phyloP scores from a whole-genome alignment of 2,329 filamentous ascomycete species.

The Coniella vitis region DNA sequence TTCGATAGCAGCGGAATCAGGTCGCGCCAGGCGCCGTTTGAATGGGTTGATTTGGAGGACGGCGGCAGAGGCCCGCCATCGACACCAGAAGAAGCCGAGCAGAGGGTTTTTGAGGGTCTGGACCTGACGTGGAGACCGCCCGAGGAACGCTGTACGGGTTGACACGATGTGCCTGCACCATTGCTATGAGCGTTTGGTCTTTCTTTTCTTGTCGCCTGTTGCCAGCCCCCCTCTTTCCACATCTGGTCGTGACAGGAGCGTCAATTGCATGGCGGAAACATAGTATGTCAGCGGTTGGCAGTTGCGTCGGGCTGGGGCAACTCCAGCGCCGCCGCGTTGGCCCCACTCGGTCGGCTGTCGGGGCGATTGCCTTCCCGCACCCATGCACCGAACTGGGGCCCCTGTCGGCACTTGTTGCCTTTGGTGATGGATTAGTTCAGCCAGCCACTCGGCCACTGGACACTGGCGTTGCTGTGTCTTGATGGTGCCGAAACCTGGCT shows the following conservation, averaged over 20 bases:
- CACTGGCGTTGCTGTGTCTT: too few relatives aligned
- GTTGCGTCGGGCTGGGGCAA: neutral
- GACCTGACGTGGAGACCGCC: conserved; percentile 62
- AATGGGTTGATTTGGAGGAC: conserved; percentile 68
- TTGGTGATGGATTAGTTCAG: too few relatives aligned
- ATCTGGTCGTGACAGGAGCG: too few relatives aligned
- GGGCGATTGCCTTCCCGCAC: neutral
- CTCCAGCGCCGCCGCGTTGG: neutral
- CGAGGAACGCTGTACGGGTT: conserved; percentile 61
- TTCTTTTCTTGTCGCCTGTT: too few relatives aligned
- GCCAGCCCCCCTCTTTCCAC: too few relatives aligned
- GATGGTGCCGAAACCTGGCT: too few relatives aligned
- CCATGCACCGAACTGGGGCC: neutral
- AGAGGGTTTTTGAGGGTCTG: conserved; percentile 70
- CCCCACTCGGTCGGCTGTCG: neutral
- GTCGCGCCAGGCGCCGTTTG: conserved; percentile 38
- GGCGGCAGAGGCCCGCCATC: conserved; percentile 42
- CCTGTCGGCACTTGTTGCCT: too few relatives aligned
- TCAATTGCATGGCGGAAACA: too few relatives aligned
- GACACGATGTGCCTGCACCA: conserved; percentile 17
- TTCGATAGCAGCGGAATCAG: conserved; percentile 89
- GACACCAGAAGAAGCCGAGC: conserved; percentile 68
- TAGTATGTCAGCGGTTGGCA: too few relatives aligned
- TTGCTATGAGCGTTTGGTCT: neutral
- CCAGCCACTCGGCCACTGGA: too few relatives aligned